Evolutionary conservation across 192 early-diverging fungal genomes (phyloP), one percentile per base, ranked within the genome.

Genomic region (Coemansia sp.): DNA sequence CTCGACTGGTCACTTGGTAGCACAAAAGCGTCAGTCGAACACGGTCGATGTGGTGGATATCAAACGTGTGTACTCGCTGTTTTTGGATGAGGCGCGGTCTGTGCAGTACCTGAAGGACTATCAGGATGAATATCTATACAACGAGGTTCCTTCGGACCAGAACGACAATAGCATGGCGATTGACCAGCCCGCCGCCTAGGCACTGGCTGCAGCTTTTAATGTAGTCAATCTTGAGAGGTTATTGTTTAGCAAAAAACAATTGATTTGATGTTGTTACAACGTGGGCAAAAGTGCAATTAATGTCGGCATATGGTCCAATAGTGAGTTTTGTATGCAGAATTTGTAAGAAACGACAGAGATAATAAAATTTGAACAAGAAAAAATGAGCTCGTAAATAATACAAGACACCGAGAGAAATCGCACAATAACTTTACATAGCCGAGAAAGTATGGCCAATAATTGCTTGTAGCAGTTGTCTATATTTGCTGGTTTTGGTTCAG

Each of bases 1-100:
- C 68, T 94, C 97, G n/a, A 92, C 95, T 3, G 90, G 94, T 2
- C 83, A 90, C 54, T 78, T 99, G 48, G 92, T 97, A 20, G 87
- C 96, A 25, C 84, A 89, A 69, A 98, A 94, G 82, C 82, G 96
- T 69, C 69, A 93, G 83, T 91, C 94, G 15, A 68, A 85, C 40
- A 87, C 86, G 59, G 96, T 99, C 1, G 97, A 99, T 69, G 90
- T 97, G 9, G 86, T 87, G 23, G 97, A 99, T 72, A 92, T 99
- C 62, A 91, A 89, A 72, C 85, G 95, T 9, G 97, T 94, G 4
- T 99, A 98, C 67, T 85, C 88, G 49, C 83, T 99, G 28, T 99
- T 99, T 78, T 74, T 99, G 59, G 97, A 99, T 62, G 93, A 99
- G 78, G 89, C 91, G 72, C 87, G 97, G 60, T 97, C 94, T 36